These are phyloP conservation scores for Oryza brachyantha DNA, from an alignment of 176 grass and related monocot species.

Conservation along the genomic window DNA sequence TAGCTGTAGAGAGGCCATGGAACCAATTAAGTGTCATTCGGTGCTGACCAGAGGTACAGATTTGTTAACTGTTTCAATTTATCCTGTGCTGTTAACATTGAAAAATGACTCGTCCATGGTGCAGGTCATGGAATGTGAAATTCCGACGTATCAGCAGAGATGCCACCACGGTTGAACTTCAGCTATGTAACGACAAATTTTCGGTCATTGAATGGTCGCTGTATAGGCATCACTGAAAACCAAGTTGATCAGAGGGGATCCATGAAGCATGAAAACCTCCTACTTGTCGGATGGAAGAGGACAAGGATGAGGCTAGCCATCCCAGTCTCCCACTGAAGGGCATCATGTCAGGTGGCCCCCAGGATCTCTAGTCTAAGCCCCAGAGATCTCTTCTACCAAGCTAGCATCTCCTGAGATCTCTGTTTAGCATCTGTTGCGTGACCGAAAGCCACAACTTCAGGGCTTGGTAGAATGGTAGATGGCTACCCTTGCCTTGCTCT, in stretches of 20 bases:
- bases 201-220: background rate
- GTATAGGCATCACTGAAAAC: constrained; percentile 20
- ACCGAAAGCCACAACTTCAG: constrained; percentile 54
- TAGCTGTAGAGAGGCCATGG: background rate
- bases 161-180: background rate
- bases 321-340: background rate
- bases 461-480: constrained; percentile 17
- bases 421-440: constrained; percentile 34
- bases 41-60: background rate
- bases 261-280: constrained; percentile 36
- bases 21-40: background rate
- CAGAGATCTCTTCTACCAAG: constrained; percentile 36
- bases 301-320: constrained; percentile 36
- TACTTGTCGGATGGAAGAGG: constrained; percentile 40
- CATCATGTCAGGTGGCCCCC: constrained; percentile 19
- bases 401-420: constrained; percentile 51
- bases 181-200: background rate
- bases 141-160: background rate
- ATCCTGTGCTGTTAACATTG: background rate
- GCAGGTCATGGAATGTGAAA: constrained; percentile 4
- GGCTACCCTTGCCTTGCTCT: background rate
- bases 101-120: constrained; percentile 5
- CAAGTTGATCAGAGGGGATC: constrained; percentile 36
- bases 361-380: constrained; percentile 10
- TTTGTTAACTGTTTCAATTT: background rate